Base-by-base conservation (phyloP, 225 moss, liverwort and hornwort species). In the Straminergon stramineum region DNA sequence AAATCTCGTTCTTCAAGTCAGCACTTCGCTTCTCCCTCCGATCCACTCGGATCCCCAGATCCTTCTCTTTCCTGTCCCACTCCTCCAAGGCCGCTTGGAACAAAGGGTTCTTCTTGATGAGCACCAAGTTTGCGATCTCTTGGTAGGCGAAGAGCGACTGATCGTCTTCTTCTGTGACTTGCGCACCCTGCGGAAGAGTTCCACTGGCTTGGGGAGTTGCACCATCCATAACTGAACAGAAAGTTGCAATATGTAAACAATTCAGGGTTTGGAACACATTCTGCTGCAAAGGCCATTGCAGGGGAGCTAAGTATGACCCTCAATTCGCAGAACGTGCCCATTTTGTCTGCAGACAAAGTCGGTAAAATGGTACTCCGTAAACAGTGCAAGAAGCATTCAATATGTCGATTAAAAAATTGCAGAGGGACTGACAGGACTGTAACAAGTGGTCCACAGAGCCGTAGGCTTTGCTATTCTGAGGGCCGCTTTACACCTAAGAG, bases 221-320 rank as follows among this genome's bases (percentile, higher is more conserved):
- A 58, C 2, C 19, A 5, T 17, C 81, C 81, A 81, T 57, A 11
- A 20, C 31, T 63, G 4, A 10, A 6, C 32, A 14, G 12, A 9
- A 63, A n/a, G 10, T 57, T 7, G 17, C 7, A 23, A 23, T 26
- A 26, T 1, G n/a, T 26, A 22, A 11, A 57, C n/a, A 27, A 79
- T 57, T n/a, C 17, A 16, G 15, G 10, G 53, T 5, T 5, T 76
- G 19, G 2, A 13, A 26, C 56, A 52, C 52, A 79, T 56, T 56
- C 16, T 56, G 24, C 2, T 2, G 0, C 6, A 6, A 8, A 37
- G 4, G 3, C 17, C 10, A 7, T 6, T 10, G n/a, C 56, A 57
- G 17, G 17, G 26, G 4, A 15, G 37, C 79, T 37, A 0, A 15
- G 57, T 10, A 26, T 11, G 10, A 56, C 10, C 79, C n/a, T 26